phyloP scores from a whole-genome alignment of 805 yeast genomes.

The Monosporozyma solicola region DNA sequence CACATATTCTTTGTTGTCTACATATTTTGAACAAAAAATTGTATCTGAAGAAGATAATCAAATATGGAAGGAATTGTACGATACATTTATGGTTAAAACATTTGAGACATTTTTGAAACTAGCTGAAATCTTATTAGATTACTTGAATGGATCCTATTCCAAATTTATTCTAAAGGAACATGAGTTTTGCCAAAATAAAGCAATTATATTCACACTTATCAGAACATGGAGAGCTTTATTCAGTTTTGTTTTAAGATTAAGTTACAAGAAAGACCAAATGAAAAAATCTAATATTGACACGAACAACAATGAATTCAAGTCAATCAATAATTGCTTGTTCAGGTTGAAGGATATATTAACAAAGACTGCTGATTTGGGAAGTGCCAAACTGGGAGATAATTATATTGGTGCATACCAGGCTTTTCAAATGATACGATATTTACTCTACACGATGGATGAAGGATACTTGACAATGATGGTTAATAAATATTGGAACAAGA shows the following conservation, averaged over 20 bases:
- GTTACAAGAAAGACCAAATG: constrained; percentile 6
- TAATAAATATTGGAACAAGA: constrained; percentile 11
- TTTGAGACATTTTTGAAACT: constrained; percentile 5
- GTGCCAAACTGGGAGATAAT: constrained; percentile 2
- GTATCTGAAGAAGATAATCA: constrained; percentile 1
- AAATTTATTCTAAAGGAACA: constrained; percentile 1
- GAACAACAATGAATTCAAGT: background rate
- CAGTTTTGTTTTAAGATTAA: constrained; percentile 7
- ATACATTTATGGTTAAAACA: constrained; percentile 5
- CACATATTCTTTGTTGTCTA: constrained; percentile 6
- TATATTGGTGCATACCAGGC: constrained; percentile 12
- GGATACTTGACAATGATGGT: constrained; percentile 4
- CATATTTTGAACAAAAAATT: constrained; percentile 12
- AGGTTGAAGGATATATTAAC: constrained; percentile 1
- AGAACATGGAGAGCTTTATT: constrained; percentile 12
- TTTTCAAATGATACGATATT: constrained; percentile 10
- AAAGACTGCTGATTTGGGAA: constrained; percentile 2
- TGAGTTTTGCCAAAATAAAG: constrained; percentile 9
- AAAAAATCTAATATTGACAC: background rate
- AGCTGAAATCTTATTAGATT: constrained; percentile 3
- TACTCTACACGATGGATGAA: constrained; percentile 10
- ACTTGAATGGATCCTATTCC: constrained; percentile 6
- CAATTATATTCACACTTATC: constrained; percentile 7
- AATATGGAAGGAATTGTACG: constrained; percentile 6
- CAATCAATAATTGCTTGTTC: background rate